These are phyloP conservation scores for Staphylotrichum longicolle DNA, from an alignment of 495 filamentous ascomycete genomes.

Conservation along the genomic window DNA sequence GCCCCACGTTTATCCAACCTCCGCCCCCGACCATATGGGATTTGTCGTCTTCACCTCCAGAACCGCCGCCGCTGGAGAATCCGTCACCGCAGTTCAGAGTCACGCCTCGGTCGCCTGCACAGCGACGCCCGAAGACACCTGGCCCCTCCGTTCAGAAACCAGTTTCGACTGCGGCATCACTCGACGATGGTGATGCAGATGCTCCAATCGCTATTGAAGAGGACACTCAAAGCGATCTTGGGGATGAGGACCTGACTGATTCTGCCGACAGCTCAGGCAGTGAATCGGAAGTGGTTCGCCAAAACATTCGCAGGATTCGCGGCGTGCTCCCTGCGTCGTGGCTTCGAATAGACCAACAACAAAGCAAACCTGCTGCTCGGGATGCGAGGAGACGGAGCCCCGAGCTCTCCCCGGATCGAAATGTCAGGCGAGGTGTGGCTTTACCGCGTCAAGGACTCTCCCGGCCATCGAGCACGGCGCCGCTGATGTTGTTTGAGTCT, in stretches of 20 bases:
- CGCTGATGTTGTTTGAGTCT: constrained; percentile 48
- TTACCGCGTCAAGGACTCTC: constrained; percentile 34
- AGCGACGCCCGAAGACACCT: not conserved
- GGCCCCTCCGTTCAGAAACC: not conserved
- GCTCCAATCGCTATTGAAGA: constrained; percentile 25
- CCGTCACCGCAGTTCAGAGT: constrained; percentile 13
- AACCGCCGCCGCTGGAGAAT: constrained; percentile 7
- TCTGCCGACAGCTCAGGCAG: constrained; percentile 32
- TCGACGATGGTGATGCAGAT: not conserved
- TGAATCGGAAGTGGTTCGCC: constrained; percentile 45
- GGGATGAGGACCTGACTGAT: constrained; percentile 22
- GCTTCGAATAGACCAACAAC: constrained; percentile 66
- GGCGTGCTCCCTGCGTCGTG: constrained; percentile 91
- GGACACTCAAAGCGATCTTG: constrained; percentile 13
- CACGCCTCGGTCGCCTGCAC: constrained; percentile 5
- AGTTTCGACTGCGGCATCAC: not conserved
- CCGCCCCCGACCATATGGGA: constrained; percentile 22
- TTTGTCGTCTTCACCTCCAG: constrained; percentile 27
- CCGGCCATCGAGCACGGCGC: constrained; percentile 22
- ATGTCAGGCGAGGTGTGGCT: constrained; percentile 57
- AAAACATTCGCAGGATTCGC: constrained; percentile 57
- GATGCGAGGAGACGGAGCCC: constrained; percentile 44
- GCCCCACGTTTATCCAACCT: constrained; percentile 8
- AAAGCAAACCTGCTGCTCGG: constrained; percentile 28
- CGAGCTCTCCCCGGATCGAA: constrained; percentile 33